Conservation (phyloP, 2,329 filamentous ascomycete species). For the Apiospora saccharicola region DNA sequence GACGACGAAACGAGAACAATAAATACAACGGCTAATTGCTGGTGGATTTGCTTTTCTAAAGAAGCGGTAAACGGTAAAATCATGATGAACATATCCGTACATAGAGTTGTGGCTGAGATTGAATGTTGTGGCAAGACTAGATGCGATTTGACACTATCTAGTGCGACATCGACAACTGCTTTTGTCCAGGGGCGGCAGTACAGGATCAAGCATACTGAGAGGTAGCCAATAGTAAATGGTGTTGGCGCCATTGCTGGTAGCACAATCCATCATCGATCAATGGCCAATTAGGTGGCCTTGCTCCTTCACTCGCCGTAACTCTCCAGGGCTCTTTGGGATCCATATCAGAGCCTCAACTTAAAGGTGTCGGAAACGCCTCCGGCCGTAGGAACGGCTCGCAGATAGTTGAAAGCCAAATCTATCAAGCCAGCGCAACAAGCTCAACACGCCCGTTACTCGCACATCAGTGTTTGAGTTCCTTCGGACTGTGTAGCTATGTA, state of each 20-base stretch:
- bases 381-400: slow-evolving; percentile 7
- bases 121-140: background rate
- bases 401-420: background rate
- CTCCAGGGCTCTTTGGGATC: background rate
- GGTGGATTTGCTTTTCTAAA: background rate
- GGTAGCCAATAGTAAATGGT: background rate
- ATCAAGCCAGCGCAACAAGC: background rate
- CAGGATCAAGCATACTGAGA: background rate
- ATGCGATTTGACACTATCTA: background rate
- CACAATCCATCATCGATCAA: background rate
- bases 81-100: background rate
- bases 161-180: slow-evolving; percentile 6
- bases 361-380: background rate
- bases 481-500: background rate
- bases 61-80: background rate
- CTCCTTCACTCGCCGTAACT: background rate
- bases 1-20: background rate
- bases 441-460: background rate
- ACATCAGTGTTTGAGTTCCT: background rate
- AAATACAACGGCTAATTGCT: background rate
- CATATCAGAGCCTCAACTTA: background rate
- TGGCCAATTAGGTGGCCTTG: background rate
- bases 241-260: background rate
- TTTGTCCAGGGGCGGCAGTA: background rate
- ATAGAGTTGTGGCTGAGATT: background rate